These are phyloP conservation scores for Umbelopsis ramanniana DNA, from an alignment of 192 early-diverging fungal species.

Conservation along the genomic window DNA sequence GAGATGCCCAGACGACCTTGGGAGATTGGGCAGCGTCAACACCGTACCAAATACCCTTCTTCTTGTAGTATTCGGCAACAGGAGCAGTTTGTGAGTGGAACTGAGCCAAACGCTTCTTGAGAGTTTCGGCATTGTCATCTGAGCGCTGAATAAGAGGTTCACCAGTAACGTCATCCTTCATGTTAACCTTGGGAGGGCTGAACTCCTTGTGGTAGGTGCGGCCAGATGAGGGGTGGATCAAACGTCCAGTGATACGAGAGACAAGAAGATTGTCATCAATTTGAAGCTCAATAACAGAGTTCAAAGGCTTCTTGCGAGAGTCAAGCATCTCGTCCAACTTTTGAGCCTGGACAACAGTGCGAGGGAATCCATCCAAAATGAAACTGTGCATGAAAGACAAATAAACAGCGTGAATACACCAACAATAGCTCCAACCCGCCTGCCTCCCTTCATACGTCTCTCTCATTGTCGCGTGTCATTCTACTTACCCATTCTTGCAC, in stretches of 20 bases:
- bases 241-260: conserved; percentile 93
- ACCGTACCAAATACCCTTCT: conserved; percentile 88
- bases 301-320: conserved; percentile 72
- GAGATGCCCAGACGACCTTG: conserved; percentile 84
- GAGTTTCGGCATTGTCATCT: conserved; percentile 94
- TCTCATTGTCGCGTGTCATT: not conserved
- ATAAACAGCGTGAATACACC: no score
- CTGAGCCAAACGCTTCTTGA: conserved; percentile 88
- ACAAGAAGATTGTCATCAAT: conserved; percentile 96
- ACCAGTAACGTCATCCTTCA: conserved; percentile 95
- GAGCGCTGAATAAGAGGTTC: conserved; percentile 97
- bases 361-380: conserved; percentile 99
- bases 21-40: conserved; percentile 94
- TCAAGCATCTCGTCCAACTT: conserved; percentile 98
- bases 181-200: conserved; percentile 89
- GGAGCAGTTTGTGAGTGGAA: conserved; percentile 86
- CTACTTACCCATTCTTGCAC: conserved; percentile 87
- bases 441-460: not conserved
- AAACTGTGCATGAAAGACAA: conserved; percentile 61
- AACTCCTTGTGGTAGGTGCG: conserved; percentile 98
- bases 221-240: conserved; percentile 93
- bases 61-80: conserved; percentile 90
- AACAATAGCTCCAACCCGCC: no score
- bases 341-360: conserved; percentile 96
- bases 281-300: conserved; percentile 89